Conservation (phyloP, 768 basidiomycete species). For the Asterophora parasitica region DNA sequence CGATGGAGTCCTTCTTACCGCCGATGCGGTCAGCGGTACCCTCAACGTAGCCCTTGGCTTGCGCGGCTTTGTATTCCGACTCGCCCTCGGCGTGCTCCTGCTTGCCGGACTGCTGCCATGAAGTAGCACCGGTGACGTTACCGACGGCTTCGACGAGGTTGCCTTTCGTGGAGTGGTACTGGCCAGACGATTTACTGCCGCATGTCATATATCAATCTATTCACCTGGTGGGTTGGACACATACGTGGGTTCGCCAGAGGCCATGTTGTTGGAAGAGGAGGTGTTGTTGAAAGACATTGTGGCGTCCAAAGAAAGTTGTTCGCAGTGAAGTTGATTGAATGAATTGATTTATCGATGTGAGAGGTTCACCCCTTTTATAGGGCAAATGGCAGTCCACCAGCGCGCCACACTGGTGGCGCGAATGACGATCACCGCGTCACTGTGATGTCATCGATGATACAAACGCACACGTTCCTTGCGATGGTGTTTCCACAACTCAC, state of each 20-base stretch:
- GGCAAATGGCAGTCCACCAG: no score
- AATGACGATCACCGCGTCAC: no score
- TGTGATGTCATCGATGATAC: no score
- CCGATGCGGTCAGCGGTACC: slow-evolving; percentile 39
- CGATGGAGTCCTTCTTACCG: slow-evolving; percentile 45
- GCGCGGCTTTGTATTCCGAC: slow-evolving; percentile 43
- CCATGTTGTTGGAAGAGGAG: neutral
- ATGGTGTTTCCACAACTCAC: no score
- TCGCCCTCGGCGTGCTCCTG: slow-evolving; percentile 50
- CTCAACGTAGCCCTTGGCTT: slow-evolving; percentile 46
- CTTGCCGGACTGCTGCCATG: slow-evolving; percentile 46
- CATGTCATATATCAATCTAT: neutral
- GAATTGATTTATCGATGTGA: no score
- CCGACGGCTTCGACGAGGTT: slow-evolving; percentile 41
- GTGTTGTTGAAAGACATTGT: neutral
- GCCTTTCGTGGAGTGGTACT: slow-evolving; percentile 39
- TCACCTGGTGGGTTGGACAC: neutral
- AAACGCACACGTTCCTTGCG: no score
- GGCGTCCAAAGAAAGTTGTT: no score
- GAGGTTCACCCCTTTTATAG: no score
- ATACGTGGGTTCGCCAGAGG: neutral
- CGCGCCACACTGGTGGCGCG: no score
- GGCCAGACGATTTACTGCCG: slow-evolving; percentile 35
- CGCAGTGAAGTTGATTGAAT: neutral
- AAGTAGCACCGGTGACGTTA: slow-evolving; percentile 37